Conservation (phyloP, 2,329 filamentous ascomycete genomes). For the Colletotrichum agaves region DNA sequence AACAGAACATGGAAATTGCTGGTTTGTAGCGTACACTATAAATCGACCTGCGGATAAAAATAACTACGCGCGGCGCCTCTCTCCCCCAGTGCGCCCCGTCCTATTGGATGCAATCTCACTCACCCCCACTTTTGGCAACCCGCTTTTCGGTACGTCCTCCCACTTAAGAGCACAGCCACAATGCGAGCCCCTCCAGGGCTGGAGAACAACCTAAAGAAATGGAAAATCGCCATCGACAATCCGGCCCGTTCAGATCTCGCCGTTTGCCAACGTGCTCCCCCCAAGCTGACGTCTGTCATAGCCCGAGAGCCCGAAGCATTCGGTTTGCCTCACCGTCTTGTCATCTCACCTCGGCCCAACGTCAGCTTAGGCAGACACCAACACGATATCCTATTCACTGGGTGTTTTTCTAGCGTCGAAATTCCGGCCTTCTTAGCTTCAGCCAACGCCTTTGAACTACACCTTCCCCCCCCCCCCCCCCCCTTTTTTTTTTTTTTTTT, state of each 20-base stretch:
- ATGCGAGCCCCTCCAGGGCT: background rate
- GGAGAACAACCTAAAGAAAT: background rate
- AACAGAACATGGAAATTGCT: background rate
- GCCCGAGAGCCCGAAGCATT: background rate
- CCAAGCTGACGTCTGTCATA: slow-evolving; percentile 15
- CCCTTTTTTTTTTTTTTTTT: no score
- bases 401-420: slow-evolving; percentile 14
- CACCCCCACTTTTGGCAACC: slow-evolving; percentile 3
- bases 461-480: no score
- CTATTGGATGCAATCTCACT: slow-evolving; percentile 26
- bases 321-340: background rate
- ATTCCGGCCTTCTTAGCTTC: no score
- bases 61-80: slow-evolving; percentile 29
- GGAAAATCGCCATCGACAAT: slow-evolving; percentile 12
- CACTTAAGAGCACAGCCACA: slow-evolving; percentile 28
- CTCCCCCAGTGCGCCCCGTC: slow-evolving; percentile 29
- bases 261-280: slow-evolving; percentile 27
- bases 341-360: background rate
- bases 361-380: background rate
- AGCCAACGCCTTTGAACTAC: background rate
- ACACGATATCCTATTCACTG: background rate
- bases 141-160: slow-evolving; percentile 30
- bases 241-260: slow-evolving; percentile 29
- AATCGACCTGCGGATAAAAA: slow-evolving; percentile 16
- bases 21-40: no score